These are phyloP conservation scores for Nidula microcarpa DNA, from an alignment of 768 basidiomycete genomes.

Conservation along the genomic window DNA sequence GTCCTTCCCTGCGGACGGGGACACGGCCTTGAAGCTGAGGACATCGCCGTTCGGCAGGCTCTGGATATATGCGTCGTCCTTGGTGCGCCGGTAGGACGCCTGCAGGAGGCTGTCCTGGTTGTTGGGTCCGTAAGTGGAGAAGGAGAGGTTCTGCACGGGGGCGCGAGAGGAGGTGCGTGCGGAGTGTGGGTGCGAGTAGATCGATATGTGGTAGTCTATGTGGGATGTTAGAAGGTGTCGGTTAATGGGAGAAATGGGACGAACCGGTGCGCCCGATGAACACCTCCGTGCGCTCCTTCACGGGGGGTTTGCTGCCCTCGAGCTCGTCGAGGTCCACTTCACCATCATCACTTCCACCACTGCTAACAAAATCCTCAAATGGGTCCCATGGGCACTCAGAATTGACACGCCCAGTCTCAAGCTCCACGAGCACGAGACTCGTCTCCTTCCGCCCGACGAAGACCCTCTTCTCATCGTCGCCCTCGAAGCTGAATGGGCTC, in stretches of 20 bases:
- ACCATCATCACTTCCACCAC: slow-evolving; percentile 28
- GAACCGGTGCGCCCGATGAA: slow-evolving; percentile 49
- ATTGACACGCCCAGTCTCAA: slow-evolving; percentile 77
- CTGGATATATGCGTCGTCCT: slow-evolving; percentile 80
- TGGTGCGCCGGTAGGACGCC: slow-evolving; percentile 67
- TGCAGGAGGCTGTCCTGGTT: slow-evolving; percentile 78
- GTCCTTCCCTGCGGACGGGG: neutral
- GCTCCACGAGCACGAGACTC: slow-evolving; percentile 66
- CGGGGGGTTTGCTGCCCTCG: slow-evolving; percentile 37
- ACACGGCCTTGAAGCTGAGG: slow-evolving; percentile 60
- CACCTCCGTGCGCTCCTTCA: slow-evolving; percentile 38
- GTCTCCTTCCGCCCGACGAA: slow-evolving; percentile 94
- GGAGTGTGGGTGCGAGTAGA: slow-evolving; percentile 54
- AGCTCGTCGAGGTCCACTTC: slow-evolving; percentile 42
- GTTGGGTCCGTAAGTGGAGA: slow-evolving; percentile 92
- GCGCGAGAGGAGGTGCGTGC: slow-evolving; percentile 18
- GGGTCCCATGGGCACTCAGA: slow-evolving; percentile 79
- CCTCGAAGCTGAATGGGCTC: slow-evolving; percentile 75
- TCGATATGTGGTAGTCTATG: slow-evolving; percentile 85
- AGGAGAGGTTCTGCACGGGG: slow-evolving; percentile 77
- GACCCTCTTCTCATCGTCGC: slow-evolving; percentile 60
- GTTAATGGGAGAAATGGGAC: neutral
- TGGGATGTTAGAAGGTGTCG: slow-evolving; percentile 2
- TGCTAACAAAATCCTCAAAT: slow-evolving; percentile 43
- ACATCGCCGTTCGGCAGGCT: slow-evolving; percentile 76